Evolutionary conservation across 805 yeast genomes (phyloP), one percentile per base, ranked within the genome.

Genomic region (Wickerhamomyces chambardii): DNA sequence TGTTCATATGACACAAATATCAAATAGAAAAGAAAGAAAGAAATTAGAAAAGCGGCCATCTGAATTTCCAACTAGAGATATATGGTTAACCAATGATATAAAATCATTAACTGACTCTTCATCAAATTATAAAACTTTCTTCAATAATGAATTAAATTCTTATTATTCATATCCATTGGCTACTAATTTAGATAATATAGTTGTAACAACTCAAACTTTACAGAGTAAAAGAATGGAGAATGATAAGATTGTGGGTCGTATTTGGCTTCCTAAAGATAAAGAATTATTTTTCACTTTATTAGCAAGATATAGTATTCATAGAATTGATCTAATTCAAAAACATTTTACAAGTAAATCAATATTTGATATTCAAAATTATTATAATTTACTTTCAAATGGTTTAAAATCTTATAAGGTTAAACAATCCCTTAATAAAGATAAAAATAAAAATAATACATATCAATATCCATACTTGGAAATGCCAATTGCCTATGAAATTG

Each of bases 401-500:
- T 19, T 19, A 19, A 19, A 44, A 35, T 29, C 34, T 31, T 26
- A 44, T 10, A 8, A 43, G 18, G 29, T 31, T 1, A 15, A 12
- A 10, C 43, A 41, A 25, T 39, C 42, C 17, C n/a, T n/a, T n/a
- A n/a, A n/a, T n/a, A n/a, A n/a, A n/a, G n/a, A n/a, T 35, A 44
- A 15, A 45, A 68, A 22, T 37, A 63, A 3, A 44, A 53, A 7
- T 24, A n/a, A 7, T 8, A 24, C 27, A 24, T 6, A 6, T 6
- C 15, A 6, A 14, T 12, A 12, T 24, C 12, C 27, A 12, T 68
- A 70, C 45, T 52, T 56, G 21, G 69, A 70, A 11, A 52, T 76
- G 9, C 82, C 83, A 1, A 59, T 61, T 4, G 71, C 78, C 2
- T 53, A 59, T 39, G 84, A 77, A 44, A 60, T 76, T 59, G 66